These are phyloP conservation scores for Dryadomyces quercivorus DNA, from an alignment of 2,329 filamentous ascomycete genomes.

Conservation along the genomic window DNA sequence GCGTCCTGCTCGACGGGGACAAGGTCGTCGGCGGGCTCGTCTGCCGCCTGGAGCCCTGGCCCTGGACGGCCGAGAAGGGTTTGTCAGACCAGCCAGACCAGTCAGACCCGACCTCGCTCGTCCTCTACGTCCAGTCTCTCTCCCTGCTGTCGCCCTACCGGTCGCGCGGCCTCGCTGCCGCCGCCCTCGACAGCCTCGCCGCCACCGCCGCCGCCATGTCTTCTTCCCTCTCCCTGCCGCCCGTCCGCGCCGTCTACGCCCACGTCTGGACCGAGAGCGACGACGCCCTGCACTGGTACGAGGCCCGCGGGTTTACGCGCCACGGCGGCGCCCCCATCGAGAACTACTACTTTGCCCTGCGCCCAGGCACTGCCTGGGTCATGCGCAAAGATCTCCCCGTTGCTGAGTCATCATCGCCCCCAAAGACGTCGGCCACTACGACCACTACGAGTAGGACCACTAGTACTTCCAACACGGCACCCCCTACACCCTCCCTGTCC, in stretches of 20 bases:
- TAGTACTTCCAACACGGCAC: background rate
- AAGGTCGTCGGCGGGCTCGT: constrained; percentile 51
- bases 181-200: constrained; percentile 41
- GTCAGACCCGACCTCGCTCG: constrained; percentile 21
- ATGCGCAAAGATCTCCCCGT: constrained; percentile 33
- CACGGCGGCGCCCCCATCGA: constrained; percentile 31
- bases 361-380: constrained; percentile 49
- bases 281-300: constrained; percentile 52
- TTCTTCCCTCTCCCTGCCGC: background rate
- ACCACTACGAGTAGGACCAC: background rate
- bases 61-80: background rate
- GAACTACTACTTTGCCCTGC: constrained; percentile 50
- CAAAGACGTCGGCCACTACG: background rate
- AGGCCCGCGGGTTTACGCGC: constrained; percentile 40
- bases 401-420: background rate
- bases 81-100: constrained; percentile 5
- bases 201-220: constrained; percentile 24
- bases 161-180: constrained; percentile 43
- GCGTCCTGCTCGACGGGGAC: constrained; percentile 39
- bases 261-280: constrained; percentile 59
- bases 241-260: constrained; percentile 38
- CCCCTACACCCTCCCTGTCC: constrained; percentile 23
- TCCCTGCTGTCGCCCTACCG: constrained; percentile 52
- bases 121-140: constrained; percentile 54
- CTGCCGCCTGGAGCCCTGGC: constrained; percentile 43